Evolutionary conservation across 169 alveolate species (phyloP).

Genomic region (Babesia ovis): DNA sequence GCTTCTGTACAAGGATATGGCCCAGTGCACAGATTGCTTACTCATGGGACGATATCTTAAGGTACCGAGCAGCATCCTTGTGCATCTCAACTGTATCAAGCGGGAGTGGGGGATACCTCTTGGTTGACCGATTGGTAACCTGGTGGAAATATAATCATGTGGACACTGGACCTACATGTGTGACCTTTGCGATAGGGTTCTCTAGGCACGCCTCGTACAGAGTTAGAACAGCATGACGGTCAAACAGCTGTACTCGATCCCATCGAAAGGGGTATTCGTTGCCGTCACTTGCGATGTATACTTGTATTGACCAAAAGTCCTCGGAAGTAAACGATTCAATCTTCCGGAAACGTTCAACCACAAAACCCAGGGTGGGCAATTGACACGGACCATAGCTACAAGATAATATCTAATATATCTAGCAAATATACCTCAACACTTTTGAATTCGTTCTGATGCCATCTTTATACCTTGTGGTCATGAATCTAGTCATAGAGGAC

Average conservation of each 20-base stretch:
- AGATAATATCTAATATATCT: conserved; percentile 4
- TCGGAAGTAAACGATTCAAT: conserved; percentile 90
- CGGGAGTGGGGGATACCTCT: conserved; percentile 63
- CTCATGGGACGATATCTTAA: conserved; percentile 71
- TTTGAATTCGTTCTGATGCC: conserved; percentile 74
- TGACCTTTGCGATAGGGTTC: conserved; percentile 70
- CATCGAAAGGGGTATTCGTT: conserved; percentile 71
- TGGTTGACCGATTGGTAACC: conserved; percentile 44
- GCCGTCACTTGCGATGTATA: conserved; percentile 65
- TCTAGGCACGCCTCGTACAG: conserved; percentile 73
- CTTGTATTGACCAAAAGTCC: conserved; percentile 89
- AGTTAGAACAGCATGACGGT: conserved; percentile 77
- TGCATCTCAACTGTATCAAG: conserved; percentile 79
- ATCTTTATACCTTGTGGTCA: conserved; percentile 72
- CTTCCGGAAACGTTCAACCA: conserved; percentile 92
- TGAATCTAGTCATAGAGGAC: conserved; percentile 79
- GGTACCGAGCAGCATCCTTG: conserved; percentile 68
- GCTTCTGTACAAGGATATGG: conserved; percentile 83
- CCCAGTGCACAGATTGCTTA: conserved; percentile 61
- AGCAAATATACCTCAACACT: conserved; percentile 41
- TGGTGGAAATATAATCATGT: neutral
- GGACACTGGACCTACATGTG: conserved; percentile 42
- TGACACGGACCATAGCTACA: conserved; percentile 98
- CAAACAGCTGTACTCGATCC: conserved; percentile 79
- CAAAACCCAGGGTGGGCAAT: conserved; percentile 98